These are phyloP conservation scores for Monosporascus ibericus DNA, from an alignment of 2,329 filamentous ascomycete species.

Conservation along the genomic window DNA sequence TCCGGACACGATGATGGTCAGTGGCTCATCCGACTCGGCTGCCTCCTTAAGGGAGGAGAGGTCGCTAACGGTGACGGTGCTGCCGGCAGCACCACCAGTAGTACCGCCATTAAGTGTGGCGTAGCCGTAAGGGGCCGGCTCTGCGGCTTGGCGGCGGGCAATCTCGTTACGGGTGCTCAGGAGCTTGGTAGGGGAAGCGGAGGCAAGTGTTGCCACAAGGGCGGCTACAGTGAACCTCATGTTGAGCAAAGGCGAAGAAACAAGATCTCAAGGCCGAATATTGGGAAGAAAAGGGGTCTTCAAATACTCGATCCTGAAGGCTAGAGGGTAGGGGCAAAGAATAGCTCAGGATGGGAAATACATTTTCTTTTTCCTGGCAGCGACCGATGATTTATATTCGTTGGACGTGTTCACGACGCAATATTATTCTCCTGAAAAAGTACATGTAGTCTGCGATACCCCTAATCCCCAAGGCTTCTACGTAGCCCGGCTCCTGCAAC, in stretches of 20 bases:
- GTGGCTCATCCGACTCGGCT: constrained; percentile 32
- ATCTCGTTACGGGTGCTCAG: not conserved
- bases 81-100: constrained; percentile 39
- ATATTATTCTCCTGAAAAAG: too few relatives aligned
- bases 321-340: not conserved
- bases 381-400: not conserved
- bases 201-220: not conserved
- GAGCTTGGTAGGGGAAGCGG: not conserved
- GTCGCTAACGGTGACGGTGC: constrained; percentile 38
- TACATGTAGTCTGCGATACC: too few relatives aligned
- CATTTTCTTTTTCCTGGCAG: not conserved
- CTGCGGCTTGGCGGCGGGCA: not conserved
- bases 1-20: constrained; percentile 43
- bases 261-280: not conserved
- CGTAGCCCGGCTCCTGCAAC: not conserved
- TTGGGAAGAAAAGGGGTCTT: not conserved
- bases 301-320: not conserved
- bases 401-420: not conserved
- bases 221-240: not conserved
- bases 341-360: too few relatives aligned
- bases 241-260: not conserved
- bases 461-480: not conserved
- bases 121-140: not conserved
- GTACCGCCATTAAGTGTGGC: constrained; percentile 23
- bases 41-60: constrained; percentile 34